Conservation (phyloP, 2,329 filamentous ascomycete species). For the Calonectria naviculata region DNA sequence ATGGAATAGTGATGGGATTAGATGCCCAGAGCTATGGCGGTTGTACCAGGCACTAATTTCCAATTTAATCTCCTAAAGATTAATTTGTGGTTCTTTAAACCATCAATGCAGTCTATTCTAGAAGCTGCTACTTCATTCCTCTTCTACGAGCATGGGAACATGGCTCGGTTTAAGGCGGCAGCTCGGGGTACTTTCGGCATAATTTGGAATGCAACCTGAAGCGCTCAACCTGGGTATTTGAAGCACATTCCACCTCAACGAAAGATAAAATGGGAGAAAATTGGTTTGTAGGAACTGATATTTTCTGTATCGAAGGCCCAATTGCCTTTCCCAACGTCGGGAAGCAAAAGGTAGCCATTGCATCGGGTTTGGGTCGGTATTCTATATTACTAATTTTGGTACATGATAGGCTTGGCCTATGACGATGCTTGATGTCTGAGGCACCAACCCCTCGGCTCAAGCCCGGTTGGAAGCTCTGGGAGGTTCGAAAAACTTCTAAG, state of each 20-base stretch:
- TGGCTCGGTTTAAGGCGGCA: constrained; percentile 29
- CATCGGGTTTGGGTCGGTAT: constrained; percentile 31
- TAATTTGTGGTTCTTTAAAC: neutral
- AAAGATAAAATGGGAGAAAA: no score
- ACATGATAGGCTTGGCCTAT: constrained; percentile 41
- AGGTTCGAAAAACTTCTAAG: constrained; percentile 38
- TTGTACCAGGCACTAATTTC: neutral
- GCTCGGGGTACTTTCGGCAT: constrained; percentile 41
- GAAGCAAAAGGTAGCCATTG: neutral
- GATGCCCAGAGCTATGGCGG: neutral
- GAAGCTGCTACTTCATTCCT: neutral
- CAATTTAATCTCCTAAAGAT: no score
- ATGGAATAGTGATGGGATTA: neutral
- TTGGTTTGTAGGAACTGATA: no score
- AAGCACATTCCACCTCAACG: no score
- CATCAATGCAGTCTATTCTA: neutral
- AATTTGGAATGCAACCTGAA: constrained; percentile 5
- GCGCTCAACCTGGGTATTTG: neutral
- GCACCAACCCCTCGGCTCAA: constrained; percentile 39
- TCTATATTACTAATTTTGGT: constrained; percentile 16
- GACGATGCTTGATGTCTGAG: constrained; percentile 45
- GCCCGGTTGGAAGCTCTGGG: constrained; percentile 43
- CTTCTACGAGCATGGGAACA: neutral
- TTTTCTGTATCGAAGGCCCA: neutral
- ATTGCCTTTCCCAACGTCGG: neutral